phyloP scores from a whole-genome alignment of 129 eudicot species.

The sunflower (Helianthus annuus) region DNA sequence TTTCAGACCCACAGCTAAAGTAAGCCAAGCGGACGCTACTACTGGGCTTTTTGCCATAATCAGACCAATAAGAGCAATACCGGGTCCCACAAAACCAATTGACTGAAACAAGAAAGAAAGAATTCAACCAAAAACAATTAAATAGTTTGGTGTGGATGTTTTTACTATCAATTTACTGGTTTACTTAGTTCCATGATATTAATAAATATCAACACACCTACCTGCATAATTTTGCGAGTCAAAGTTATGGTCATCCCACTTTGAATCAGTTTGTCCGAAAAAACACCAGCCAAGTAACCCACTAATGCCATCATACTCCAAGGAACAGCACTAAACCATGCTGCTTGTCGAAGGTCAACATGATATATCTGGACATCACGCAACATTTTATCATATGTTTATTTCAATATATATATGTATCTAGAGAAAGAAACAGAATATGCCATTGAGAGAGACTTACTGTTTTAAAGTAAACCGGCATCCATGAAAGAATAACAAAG shows the following conservation, averaged over 20 bases:
- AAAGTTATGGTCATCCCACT: constrained; percentile 69
- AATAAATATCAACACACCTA: constrained; percentile 45
- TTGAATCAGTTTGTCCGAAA: constrained; percentile 77
- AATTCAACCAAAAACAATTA: not conserved
- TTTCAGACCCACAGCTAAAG: constrained; percentile 88
- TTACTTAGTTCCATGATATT: constrained; percentile 9
- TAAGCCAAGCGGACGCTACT: constrained; percentile 92
- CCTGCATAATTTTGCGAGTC: constrained; percentile 97
- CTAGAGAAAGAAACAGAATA: not conserved
- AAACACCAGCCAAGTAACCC: constrained; percentile 90
- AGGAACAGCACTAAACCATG: constrained; percentile 99
- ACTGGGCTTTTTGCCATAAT: constrained; percentile 70
- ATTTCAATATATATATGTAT: not conserved
- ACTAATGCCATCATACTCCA: constrained; percentile 98
- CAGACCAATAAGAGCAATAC: constrained; percentile 77
- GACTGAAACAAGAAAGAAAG: constrained; percentile 58
- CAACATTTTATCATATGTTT: constrained; percentile 4
- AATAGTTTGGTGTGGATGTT: not conserved
- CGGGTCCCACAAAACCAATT: constrained; percentile 89
- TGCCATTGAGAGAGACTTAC: constrained; percentile 41
- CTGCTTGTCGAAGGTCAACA: constrained; percentile 97
- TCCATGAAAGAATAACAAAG: constrained; percentile 97
- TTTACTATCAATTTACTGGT: not conserved
- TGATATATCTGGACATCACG: constrained; percentile 62
- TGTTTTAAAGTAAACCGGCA: constrained; percentile 92